Evolutionary conservation across 768 basidiomycete genomes (phyloP).

Genomic region (Thelephora ganbajun): DNA sequence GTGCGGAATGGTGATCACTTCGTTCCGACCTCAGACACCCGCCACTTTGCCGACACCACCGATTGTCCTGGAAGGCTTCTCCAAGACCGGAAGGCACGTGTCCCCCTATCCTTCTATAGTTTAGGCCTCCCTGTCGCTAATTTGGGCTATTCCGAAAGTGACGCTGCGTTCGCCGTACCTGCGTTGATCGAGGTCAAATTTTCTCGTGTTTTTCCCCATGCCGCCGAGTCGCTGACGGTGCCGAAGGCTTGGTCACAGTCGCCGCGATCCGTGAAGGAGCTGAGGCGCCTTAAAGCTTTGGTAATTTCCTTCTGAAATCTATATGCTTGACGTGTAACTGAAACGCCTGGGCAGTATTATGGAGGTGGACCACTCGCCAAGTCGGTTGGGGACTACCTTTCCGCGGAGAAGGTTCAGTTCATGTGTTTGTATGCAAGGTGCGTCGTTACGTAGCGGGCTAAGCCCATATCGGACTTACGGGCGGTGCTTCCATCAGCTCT

Average conservation of each 20-base stretch:
- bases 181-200: slow-evolving; percentile 16
- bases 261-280: slow-evolving; percentile 9
- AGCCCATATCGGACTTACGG: no score
- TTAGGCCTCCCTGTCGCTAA: not conserved
- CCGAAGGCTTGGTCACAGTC: slow-evolving; percentile 17
- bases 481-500: not conserved
- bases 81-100: slow-evolving; percentile 5
- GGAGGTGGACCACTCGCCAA: slow-evolving; percentile 9
- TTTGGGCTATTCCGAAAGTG: slow-evolving; percentile 7
- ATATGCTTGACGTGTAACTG: not conserved
- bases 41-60: slow-evolving; percentile 15
- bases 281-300: slow-evolving; percentile 2
- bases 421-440: slow-evolving; percentile 8
- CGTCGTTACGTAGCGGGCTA: not conserved
- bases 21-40: slow-evolving; percentile 14
- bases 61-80: slow-evolving; percentile 10
- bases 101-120: not conserved
- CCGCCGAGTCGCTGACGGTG: not conserved
- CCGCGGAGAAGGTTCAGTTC: slow-evolving; percentile 4
- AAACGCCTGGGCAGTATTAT: slow-evolving; percentile 4
- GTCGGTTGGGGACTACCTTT: slow-evolving; percentile 6
- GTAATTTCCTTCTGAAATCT: not conserved
- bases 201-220: not conserved
- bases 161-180: slow-evolving; percentile 16
- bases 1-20: slow-evolving; percentile 12